These are phyloP conservation scores for Leccinum aurantiacum DNA, from an alignment of 768 basidiomycete species.

Conservation along the genomic window DNA sequence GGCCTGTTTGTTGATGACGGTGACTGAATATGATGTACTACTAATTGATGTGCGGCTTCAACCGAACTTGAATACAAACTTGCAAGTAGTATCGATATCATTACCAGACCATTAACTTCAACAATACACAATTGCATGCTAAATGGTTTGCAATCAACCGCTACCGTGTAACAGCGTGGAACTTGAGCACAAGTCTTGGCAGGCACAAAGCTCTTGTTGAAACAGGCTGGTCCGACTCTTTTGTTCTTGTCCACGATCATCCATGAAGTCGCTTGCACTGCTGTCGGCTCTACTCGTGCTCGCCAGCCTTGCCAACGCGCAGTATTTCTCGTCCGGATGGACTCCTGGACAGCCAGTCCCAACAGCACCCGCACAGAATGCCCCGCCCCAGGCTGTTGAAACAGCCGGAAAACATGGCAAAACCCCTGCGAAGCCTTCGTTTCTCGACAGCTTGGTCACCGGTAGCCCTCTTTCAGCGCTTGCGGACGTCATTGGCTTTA, in stretches of 20 bases:
- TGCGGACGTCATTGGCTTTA: conserved; percentile 62
- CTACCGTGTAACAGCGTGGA: neutral
- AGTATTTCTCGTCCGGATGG: conserved; percentile 86
- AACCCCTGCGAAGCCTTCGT: conserved; percentile 21
- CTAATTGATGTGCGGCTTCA: neutral
- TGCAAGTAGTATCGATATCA: no score
- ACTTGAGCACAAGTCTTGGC: neutral
- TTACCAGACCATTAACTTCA: no score
- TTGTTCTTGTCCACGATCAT: conserved; percentile 5
- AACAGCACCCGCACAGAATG: conserved; percentile 18
- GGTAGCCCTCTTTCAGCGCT: conserved; percentile 54
- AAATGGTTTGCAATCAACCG: neutral
- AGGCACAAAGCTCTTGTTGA: neutral
- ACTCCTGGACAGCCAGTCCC: conserved; percentile 62
- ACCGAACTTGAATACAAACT: neutral
- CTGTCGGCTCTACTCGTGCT: conserved; percentile 30
- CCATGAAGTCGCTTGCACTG: conserved; percentile 52
- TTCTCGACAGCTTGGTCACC: conserved; percentile 42
- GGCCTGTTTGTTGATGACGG: neutral
- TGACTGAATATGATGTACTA: neutral
- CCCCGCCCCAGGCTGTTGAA: conserved; percentile 21
- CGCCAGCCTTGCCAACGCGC: conserved; percentile 42
- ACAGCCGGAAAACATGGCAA: conserved; percentile 24
- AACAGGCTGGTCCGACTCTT: neutral
- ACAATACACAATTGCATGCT: no score